These are phyloP conservation scores for Vitis hybrid DNA, from an alignment of 177 flowering plant genomes.

Conservation along the genomic window DNA sequence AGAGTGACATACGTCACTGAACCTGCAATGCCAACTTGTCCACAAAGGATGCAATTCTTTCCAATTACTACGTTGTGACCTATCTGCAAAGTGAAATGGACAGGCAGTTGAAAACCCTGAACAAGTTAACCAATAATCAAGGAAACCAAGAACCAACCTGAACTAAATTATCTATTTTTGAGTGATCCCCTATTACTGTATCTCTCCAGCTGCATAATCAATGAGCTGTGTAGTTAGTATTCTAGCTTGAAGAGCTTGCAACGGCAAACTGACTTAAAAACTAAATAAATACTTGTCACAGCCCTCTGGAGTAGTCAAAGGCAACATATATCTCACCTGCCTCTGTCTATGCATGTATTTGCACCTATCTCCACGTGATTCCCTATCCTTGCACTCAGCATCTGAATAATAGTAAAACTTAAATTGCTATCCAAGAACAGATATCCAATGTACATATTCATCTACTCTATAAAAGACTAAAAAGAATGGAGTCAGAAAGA, in stretches of 20 bases:
- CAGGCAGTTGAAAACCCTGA: not conserved
- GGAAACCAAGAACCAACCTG: slow-evolving; percentile 52
- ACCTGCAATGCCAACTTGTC: slow-evolving; percentile 97
- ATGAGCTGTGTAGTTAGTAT: not conserved
- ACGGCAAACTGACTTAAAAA: not conserved
- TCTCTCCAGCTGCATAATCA: slow-evolving; percentile 89
- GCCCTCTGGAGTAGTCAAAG: slow-evolving; percentile 4
- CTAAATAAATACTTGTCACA: not conserved
- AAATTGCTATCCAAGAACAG: not conserved
- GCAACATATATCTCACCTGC: slow-evolving; percentile 51
- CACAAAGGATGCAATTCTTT: slow-evolving; percentile 82
- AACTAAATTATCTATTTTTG: slow-evolving; percentile 92
- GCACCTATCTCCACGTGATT: slow-evolving; percentile 92
- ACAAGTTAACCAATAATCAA: not conserved
- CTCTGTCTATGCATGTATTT: slow-evolving; percentile 91
- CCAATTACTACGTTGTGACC: slow-evolving; percentile 93
- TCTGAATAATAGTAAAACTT: slow-evolving; percentile 29
- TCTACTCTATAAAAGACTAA: not conserved
- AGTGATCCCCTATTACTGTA: slow-evolving; percentile 71
- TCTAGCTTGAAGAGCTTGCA: not conserved
- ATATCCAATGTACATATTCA: not conserved
- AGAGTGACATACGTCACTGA: slow-evolving; percentile 75
- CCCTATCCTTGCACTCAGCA: slow-evolving; percentile 61
- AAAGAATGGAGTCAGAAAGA: not conserved
- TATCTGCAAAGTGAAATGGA: slow-evolving; percentile 52